A percentile compares a stretch with the other conserved stretches of the same genome.
phyloP scores from a whole-genome alignment of 345 rosid genomes.

The Eucalyptus cloeziana region DNA sequence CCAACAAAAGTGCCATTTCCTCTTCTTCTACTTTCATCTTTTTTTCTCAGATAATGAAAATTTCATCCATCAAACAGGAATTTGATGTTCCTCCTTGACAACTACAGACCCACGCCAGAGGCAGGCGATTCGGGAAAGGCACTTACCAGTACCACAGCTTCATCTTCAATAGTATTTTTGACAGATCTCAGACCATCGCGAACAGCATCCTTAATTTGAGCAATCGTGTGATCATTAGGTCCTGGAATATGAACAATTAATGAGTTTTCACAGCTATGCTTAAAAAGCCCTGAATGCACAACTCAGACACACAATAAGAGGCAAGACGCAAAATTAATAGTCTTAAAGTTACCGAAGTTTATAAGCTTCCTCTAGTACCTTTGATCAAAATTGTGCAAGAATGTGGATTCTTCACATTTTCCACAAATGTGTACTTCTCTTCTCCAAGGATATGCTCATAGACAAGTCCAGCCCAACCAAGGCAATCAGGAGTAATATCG shows the following conservation, averaged over 20 bases:
- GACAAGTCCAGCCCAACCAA: constrained; percentile 98
- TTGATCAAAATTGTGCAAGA: constrained; percentile 92
- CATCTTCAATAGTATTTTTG: constrained; percentile 92
- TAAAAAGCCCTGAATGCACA: background rate
- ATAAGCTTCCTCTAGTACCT: constrained; percentile 29
- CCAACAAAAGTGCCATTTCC: background rate
- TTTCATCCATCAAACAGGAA: background rate
- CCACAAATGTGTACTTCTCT: constrained; percentile 93
- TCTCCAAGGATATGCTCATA: constrained; percentile 94
- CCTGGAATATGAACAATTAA: constrained; percentile 24
- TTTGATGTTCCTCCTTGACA: background rate
- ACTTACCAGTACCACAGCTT: constrained; percentile 78
- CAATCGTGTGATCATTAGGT: constrained; percentile 96
- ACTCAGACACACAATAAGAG: background rate
- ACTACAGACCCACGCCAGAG: background rate
- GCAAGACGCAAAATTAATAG: background rate
- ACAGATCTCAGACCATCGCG: constrained; percentile 96
- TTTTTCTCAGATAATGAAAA: background rate
- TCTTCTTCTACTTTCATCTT: background rate
- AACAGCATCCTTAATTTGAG: constrained; percentile 96
- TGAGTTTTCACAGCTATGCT: background rate
- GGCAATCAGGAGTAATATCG: constrained; percentile 73
- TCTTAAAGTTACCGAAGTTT: background rate
- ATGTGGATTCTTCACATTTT: constrained; percentile 82
- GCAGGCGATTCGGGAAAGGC: background rate